Evolutionary conservation across 108 stramenopile genomes (phyloP).

Genomic region (Discostella pseudostelligera): DNA sequence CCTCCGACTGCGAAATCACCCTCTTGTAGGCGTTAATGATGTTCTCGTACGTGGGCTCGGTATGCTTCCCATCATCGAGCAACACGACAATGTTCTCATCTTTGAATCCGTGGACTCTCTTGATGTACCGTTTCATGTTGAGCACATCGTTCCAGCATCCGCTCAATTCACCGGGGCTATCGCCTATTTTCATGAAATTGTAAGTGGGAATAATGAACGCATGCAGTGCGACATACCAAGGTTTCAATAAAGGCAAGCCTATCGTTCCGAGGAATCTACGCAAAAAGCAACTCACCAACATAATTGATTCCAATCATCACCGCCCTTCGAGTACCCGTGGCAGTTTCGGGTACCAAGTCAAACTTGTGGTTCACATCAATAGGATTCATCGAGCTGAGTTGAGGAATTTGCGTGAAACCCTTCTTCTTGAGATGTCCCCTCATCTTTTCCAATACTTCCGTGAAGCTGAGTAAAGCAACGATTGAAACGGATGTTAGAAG

Average conservation of each 20-base stretch:
- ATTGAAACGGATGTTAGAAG: background rate
- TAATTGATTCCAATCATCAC: constrained; percentile 91
- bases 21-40: constrained; percentile 73
- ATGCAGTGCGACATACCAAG: too few species aligned
- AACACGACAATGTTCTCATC: constrained; percentile 72
- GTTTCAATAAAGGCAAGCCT: too few species aligned
- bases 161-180: constrained; percentile 63
- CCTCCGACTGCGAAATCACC: constrained; percentile 41
- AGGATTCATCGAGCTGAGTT: constrained; percentile 55
- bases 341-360: constrained; percentile 46
- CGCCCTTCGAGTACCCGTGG: constrained; percentile 52
- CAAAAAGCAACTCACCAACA: constrained; percentile 51
- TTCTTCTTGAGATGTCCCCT: constrained; percentile 17
- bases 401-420: constrained; percentile 57
- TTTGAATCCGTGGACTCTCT: constrained; percentile 77
- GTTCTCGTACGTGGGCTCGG: constrained; percentile 60
- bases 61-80: constrained; percentile 80
- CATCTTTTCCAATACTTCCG: constrained; percentile 39
- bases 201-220: background rate
- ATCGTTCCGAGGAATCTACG: too few species aligned
- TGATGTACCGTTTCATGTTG: constrained; percentile 90
- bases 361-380: constrained; percentile 45
- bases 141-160: constrained; percentile 95
- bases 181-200: constrained; percentile 2
- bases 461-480: constrained; percentile 34